Conservation (phyloP, 805 yeast genomes). For the Diddensiella transvaalensis region DNA sequence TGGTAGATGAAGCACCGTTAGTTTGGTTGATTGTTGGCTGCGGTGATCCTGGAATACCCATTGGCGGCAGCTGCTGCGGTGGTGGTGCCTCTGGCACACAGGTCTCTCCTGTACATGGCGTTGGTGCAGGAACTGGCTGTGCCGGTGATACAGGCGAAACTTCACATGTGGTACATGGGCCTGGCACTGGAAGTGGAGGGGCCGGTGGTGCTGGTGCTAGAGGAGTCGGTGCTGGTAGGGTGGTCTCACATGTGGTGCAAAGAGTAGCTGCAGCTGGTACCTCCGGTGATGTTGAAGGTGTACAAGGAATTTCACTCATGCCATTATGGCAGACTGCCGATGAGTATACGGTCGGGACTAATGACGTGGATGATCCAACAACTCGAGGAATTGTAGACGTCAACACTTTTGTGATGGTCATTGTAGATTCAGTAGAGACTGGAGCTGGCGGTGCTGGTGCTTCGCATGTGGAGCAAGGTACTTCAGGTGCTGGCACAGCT, state of each 20-base stretch:
- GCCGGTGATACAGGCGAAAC: background rate
- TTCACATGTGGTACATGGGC: background rate
- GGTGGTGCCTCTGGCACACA: slow-evolving; percentile 1
- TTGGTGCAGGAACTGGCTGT: background rate
- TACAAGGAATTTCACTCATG: background rate
- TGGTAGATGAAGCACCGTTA: background rate
- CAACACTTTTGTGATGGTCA: background rate
- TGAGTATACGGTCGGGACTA: background rate
- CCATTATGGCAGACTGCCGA: background rate
- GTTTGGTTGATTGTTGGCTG: background rate
- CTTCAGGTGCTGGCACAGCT: background rate
- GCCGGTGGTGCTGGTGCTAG: slow-evolving; percentile 1
- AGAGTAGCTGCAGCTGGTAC: background rate
- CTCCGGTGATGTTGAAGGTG: background rate
- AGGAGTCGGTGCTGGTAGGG: background rate
- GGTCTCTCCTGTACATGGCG: background rate
- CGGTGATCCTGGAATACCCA: background rate
- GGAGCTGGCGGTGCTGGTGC: background rate
- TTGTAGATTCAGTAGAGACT: background rate
- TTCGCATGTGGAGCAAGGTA: background rate
- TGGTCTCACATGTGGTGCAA: too few relatives aligned
- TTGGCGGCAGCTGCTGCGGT: background rate
- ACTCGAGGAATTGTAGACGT: background rate
- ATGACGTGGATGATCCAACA: background rate
- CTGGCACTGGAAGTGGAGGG: background rate